Evolutionary conservation across 495 filamentous ascomycete genomes (phyloP).

Genomic region (Aspergillus heteromorphus): DNA sequence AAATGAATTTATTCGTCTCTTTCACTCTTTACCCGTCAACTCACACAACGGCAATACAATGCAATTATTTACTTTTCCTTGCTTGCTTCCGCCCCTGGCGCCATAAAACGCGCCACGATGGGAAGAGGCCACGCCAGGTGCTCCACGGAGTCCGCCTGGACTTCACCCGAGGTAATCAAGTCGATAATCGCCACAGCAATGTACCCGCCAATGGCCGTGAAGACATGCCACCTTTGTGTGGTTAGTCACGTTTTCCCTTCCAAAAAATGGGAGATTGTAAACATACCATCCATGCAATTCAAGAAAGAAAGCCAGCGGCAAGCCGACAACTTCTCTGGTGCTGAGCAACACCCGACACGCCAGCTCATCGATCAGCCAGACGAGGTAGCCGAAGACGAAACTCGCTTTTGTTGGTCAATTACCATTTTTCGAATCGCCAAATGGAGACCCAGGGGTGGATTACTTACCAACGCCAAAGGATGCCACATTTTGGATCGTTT

Average conservation of each 20-base stretch:
- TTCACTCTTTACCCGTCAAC: too few species aligned
- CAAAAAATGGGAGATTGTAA: not conserved
- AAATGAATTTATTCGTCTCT: too few species aligned
- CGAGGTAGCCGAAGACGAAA: slow-evolving; percentile 25
- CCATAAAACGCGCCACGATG: not conserved
- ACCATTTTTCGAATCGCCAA: not conserved
- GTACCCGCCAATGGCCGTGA: slow-evolving; percentile 30
- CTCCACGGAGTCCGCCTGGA: slow-evolving; percentile 15
- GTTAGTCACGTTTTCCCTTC: not conserved
- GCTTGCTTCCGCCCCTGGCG: too few species aligned
- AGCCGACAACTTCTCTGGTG: slow-evolving; percentile 15
- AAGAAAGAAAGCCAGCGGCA: slow-evolving; percentile 25
- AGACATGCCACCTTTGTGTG: slow-evolving; percentile 27
- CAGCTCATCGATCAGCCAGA: slow-evolving; percentile 28
- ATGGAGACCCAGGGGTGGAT: not conserved
- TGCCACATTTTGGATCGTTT: slow-evolving; percentile 13
- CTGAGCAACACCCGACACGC: slow-evolving; percentile 15
- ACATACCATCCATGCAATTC: slow-evolving; percentile 32
- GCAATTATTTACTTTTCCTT: too few species aligned
- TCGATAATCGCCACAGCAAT: slow-evolving; percentile 27
- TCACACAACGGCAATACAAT: too few species aligned
- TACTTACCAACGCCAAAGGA: slow-evolving; percentile 24
- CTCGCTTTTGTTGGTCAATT: slow-evolving; percentile 14
- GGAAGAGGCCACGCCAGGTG: slow-evolving; percentile 22
- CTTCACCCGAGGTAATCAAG: slow-evolving; percentile 21